phyloP scores from a whole-genome alignment of 2,329 filamentous ascomycete species.

The Xenoacremonium recifei region DNA sequence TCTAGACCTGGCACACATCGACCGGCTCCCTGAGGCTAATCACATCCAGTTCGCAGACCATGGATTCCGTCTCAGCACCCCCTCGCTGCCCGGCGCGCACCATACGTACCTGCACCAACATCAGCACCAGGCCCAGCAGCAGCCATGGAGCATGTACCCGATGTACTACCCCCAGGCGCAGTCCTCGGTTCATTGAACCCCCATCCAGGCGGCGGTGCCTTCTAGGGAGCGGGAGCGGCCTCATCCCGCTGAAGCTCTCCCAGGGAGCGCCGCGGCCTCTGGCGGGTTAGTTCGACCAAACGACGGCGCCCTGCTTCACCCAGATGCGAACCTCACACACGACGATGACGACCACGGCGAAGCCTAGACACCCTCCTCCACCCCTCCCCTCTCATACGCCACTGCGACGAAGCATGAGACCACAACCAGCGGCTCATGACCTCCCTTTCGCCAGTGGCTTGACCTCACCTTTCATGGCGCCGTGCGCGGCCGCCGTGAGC shows the following conservation, averaged over 20 bases:
- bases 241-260: constrained; percentile 34
- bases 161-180: constrained; percentile 33
- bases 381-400: too few relatives aligned
- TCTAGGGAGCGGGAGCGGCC: too few relatives aligned
- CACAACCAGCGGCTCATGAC: too few relatives aligned
- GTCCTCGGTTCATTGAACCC: constrained; percentile 31
- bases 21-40: constrained; percentile 24
- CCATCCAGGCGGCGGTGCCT: constrained; percentile 21
- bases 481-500: constrained; percentile 34
- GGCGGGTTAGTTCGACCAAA: constrained; percentile 24
- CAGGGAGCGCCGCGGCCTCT: constrained; percentile 34
- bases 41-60: constrained; percentile 27
- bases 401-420: too few relatives aligned
- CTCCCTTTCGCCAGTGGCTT: constrained; percentile 32
- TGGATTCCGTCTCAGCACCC: constrained; percentile 32
- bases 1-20: constrained; percentile 1
- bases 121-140: constrained; percentile 27
- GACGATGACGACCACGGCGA: too few relatives aligned
- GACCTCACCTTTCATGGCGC: constrained; percentile 31
- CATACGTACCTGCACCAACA: constrained; percentile 24
- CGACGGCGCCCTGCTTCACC: too few relatives aligned
- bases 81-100: constrained; percentile 18
- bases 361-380: too few relatives aligned
- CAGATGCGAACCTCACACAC: neutral
- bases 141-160: constrained; percentile 33